phyloP scores from a whole-genome alignment of 2,329 filamentous ascomycete genomes.

The Atkinsonella texensis region DNA sequence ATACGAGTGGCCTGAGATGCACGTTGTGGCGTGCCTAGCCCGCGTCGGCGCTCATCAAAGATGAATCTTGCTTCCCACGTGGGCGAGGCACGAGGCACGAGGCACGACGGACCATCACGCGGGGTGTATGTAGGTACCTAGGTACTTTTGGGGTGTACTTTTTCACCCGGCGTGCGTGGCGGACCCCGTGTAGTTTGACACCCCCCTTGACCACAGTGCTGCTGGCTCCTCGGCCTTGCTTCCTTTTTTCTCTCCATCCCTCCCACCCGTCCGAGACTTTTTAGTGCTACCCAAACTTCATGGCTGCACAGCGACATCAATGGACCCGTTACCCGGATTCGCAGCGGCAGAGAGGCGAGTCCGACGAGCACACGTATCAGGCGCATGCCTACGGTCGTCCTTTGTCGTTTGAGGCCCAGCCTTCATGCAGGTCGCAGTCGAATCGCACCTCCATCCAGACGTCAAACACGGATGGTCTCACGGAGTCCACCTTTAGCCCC shows the following conservation, averaged over 20 bases:
- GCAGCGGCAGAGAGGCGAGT: constrained; percentile 5
- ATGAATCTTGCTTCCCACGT: neutral
- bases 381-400: constrained; percentile 2
- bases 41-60: neutral
- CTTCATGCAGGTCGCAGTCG: constrained; percentile 31
- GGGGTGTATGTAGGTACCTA: too few species aligned
- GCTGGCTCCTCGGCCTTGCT: neutral
- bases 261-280: neutral
- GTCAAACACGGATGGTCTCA: constrained; percentile 39
- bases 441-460: constrained; percentile 46
- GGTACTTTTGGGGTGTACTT: too few species aligned
- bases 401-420: constrained; percentile 22
- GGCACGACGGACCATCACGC: too few species aligned
- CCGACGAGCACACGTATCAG: constrained; percentile 6
- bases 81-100: neutral
- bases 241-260: neutral
- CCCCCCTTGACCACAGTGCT: neutral
- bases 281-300: neutral
- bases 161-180: too few species aligned
- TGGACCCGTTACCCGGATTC: constrained; percentile 46
- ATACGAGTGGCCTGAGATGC: too few species aligned
- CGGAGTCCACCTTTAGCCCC: constrained; percentile 47
- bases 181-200: too few species aligned
- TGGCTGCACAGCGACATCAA: constrained; percentile 27
- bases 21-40: neutral